Conservation (phyloP, 148 eudicot species). For the Tetragonia tetragonoides region DNA sequence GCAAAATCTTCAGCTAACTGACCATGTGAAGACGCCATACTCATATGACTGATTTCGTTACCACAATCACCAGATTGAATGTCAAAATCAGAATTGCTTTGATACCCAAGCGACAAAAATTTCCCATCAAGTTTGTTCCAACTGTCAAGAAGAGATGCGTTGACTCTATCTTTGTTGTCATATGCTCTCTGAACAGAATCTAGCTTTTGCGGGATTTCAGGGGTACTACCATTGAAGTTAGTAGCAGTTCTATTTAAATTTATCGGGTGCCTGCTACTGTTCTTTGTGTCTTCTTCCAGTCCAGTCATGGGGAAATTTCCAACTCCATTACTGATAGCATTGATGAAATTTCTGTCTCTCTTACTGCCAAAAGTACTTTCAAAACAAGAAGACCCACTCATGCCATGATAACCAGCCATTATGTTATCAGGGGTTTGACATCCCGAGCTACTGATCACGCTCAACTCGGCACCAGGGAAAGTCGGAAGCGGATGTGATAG, state of each 20-base stretch:
- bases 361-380: background rate
- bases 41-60: background rate
- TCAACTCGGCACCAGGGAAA: background rate
- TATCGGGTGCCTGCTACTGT: background rate
- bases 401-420: slow-evolving; percentile 9
- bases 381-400: background rate
- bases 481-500: slow-evolving; percentile 6
- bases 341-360: slow-evolving; percentile 3
- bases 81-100: slow-evolving; percentile 7
- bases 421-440: background rate
- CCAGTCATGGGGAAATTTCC: slow-evolving; percentile 5
- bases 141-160: slow-evolving; percentile 6
- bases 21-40: background rate
- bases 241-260: background rate
- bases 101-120: slow-evolving; percentile 25
- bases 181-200: slow-evolving; percentile 9
- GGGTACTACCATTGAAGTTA: background rate
- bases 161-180: slow-evolving; percentile 8
- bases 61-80: slow-evolving; percentile 4
- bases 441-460: background rate
- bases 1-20: slow-evolving; percentile 10
- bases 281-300: background rate
- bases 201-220: slow-evolving; percentile 1
- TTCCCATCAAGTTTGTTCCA: slow-evolving; percentile 20
- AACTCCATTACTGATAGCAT: background rate